Evolutionary conservation across 2,329 filamentous ascomycete genomes (phyloP).

Genomic region (Sordariomycetes sp.): DNA sequence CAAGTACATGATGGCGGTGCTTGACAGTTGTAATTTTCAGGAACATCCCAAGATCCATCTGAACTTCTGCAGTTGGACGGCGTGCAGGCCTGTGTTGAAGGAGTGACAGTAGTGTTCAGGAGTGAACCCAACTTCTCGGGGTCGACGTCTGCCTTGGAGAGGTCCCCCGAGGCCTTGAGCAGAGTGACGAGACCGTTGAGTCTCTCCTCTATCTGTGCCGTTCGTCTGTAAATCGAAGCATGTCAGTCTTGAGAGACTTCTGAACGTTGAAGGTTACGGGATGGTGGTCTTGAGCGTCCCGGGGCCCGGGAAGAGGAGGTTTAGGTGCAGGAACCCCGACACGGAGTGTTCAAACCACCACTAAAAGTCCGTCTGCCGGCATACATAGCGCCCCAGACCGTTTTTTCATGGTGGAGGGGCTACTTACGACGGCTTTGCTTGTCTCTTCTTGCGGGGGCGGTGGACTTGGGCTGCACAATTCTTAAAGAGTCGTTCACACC

Average conservation of each 20-base stretch:
- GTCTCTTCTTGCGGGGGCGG: constrained; percentile 40
- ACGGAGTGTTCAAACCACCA: not conserved
- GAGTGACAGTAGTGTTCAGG: constrained; percentile 1
- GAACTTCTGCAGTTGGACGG: too few species aligned
- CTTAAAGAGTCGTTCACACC: constrained; percentile 38
- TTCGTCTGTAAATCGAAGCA: constrained; percentile 27
- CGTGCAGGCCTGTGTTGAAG: too few species aligned
- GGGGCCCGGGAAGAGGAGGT: too few species aligned
- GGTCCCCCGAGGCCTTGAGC: constrained; percentile 31
- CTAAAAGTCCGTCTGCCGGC: not conserved
- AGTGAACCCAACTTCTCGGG: not conserved
- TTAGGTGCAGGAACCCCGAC: too few species aligned
- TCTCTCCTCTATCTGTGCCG: constrained; percentile 38
- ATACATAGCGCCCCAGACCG: too few species aligned
- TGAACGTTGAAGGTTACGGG: too few species aligned
- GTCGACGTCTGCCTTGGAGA: constrained; percentile 8
- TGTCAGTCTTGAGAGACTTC: too few species aligned
- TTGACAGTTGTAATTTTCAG: constrained; percentile 33
- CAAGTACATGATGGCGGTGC: constrained; percentile 38
- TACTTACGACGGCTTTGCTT: constrained; percentile 40
- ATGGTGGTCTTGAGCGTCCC: too few species aligned
- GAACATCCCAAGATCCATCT: constrained; percentile 18
- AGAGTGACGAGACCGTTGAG: constrained; percentile 39
- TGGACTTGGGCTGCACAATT: constrained; percentile 37
- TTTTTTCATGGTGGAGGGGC: not conserved